phyloP scores from a whole-genome alignment of 345 rosid species.

The Eucalyptus marginata region DNA sequence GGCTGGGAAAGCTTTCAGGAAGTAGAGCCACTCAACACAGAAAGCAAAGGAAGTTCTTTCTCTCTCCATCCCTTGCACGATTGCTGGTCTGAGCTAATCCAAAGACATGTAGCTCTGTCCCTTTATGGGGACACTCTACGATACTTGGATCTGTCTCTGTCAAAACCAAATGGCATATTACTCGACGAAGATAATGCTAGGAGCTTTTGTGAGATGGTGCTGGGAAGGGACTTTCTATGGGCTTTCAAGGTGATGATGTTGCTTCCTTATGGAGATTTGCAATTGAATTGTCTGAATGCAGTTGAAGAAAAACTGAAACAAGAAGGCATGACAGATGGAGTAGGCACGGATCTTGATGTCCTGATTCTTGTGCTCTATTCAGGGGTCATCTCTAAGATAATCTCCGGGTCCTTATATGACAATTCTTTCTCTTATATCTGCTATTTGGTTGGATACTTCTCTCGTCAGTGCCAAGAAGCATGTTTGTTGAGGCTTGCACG shows the following conservation, averaged over 20 bases:
- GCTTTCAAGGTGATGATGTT: constrained; percentile 57
- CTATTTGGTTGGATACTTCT: constrained; percentile 56
- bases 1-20: constrained; percentile 99
- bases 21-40: constrained; percentile 35
- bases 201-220: constrained; percentile 25
- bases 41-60: constrained; percentile 9
- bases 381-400: constrained; percentile 37
- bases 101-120: constrained; percentile 16
- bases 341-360: constrained; percentile 38
- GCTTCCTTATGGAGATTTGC: constrained; percentile 59
- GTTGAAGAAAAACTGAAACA: constrained; percentile 58
- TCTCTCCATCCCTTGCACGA: constrained; percentile 60
- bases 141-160: constrained; percentile 47
- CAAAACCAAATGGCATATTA: constrained; percentile 38
- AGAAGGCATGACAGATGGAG: constrained; percentile 33
- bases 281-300: constrained; percentile 31
- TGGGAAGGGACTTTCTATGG: constrained; percentile 19
- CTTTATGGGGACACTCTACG: constrained; percentile 27
- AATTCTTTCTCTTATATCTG: constrained; percentile 56
- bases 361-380: constrained; percentile 52
- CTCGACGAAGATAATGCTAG: constrained; percentile 47
- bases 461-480: constrained; percentile 54
- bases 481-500: constrained; percentile 4
- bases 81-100: constrained; percentile 69
- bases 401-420: constrained; percentile 27